Conservation (phyloP, 1,139 yeast species). For the Yamadazyma diddensiae region DNA sequence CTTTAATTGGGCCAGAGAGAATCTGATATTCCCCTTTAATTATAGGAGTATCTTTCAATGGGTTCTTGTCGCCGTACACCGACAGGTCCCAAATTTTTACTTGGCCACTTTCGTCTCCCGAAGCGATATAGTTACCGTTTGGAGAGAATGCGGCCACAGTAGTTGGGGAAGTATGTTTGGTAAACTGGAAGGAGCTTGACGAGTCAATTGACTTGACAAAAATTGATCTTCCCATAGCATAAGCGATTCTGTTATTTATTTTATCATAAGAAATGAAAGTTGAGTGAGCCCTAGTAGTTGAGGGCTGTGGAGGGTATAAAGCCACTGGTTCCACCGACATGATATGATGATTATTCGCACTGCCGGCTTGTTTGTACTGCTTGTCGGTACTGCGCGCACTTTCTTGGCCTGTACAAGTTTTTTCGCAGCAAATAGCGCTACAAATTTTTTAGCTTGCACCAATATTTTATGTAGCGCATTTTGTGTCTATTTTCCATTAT, state of each 20-base stretch:
- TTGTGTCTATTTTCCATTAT: too few relatives aligned
- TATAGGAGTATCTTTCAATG: constrained; percentile 14
- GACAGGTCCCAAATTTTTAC: constrained; percentile 84
- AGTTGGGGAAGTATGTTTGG: constrained; percentile 65
- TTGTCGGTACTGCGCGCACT: too few relatives aligned
- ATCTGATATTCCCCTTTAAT: constrained; percentile 82
- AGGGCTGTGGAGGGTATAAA: constrained; percentile 65
- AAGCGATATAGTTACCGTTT: constrained; percentile 84
- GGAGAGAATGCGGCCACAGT: constrained; percentile 88
- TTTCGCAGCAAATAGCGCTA: too few relatives aligned
- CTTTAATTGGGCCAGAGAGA: constrained; percentile 77
- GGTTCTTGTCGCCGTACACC: constrained; percentile 15
- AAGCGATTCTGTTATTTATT: constrained; percentile 66
- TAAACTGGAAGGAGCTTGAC: constrained; percentile 55
- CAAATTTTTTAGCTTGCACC: too few relatives aligned
- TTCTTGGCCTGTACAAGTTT: too few relatives aligned
- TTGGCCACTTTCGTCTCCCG: constrained; percentile 86
- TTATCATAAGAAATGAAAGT: constrained; percentile 75
- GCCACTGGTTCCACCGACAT: constrained; percentile 17
- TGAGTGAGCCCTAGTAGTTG: constrained; percentile 67
- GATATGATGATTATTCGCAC: too few relatives aligned
- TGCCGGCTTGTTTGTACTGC: too few relatives aligned
- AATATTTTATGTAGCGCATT: too few relatives aligned
- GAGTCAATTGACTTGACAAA: constrained; percentile 58
- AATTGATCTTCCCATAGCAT: constrained; percentile 79